Percentiles rank a stretch among this genome's conserved stretches.
These are phyloP conservation scores for Lavandula angustifolia DNA, from an alignment of 257 asterid species.

Conservation along the genomic window DNA sequence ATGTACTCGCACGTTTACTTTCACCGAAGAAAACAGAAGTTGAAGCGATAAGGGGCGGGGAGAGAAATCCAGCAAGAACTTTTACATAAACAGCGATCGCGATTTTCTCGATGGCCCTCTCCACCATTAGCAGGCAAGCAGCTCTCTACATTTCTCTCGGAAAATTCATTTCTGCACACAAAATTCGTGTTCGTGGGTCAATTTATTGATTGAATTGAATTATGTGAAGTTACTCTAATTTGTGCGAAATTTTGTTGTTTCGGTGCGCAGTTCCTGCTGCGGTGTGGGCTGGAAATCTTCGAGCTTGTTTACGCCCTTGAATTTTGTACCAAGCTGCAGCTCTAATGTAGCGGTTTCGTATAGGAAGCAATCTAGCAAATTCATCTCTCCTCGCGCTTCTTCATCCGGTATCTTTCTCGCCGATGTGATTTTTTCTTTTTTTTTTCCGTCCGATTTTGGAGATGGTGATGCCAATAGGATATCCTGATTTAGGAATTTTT, in stretches of 20 bases:
- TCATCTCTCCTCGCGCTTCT: conserved; percentile 47
- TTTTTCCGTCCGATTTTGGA: neutral
- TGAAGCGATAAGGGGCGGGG: conserved; percentile 33
- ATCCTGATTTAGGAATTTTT: conserved; percentile 11
- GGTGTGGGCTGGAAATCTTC: conserved; percentile 55
- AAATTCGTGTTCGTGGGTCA: neutral
- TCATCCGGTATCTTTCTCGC: conserved; percentile 48
- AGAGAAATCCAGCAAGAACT: conserved; percentile 24
- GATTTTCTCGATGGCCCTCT: conserved; percentile 42
- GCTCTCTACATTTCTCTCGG: neutral
- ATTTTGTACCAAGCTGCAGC: conserved; percentile 31
- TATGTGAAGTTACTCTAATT: conserved; percentile 7
- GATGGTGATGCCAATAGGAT: neutral
- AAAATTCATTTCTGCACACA: neutral
- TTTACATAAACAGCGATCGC: neutral
- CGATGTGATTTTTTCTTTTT: neutral
- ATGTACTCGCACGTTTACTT: neutral
- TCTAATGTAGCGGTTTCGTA: conserved; percentile 34
- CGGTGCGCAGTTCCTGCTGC: conserved; percentile 39
- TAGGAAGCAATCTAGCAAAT: conserved; percentile 33
- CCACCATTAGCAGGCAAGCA: conserved; percentile 48
- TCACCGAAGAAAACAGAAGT: neutral
- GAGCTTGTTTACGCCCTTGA: conserved; percentile 50
- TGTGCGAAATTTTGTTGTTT: conserved; percentile 11
- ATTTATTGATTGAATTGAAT: neutral